These are phyloP conservation scores for Lentinula detonsa DNA, from an alignment of 768 basidiomycete genomes.

Conservation along the genomic window DNA sequence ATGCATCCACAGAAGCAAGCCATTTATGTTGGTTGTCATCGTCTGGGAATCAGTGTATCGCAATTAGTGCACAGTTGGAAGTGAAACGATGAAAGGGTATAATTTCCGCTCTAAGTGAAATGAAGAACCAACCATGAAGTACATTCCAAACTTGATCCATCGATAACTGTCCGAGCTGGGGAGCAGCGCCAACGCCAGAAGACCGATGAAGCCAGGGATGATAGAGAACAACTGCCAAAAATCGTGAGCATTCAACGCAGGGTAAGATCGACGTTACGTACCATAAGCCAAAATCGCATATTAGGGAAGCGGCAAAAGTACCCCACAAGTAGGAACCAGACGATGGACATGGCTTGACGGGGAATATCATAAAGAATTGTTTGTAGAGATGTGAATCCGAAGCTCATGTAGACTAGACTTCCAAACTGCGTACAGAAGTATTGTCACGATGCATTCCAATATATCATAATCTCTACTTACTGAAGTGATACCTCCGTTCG, in stretches of 20 bases:
- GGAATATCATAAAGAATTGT: conserved; percentile 7
- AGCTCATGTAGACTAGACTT: conserved; percentile 7
- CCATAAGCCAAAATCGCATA: conserved; percentile 6
- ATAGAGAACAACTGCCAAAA: background rate
- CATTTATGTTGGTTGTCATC: conserved; percentile 4
- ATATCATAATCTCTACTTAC: background rate
- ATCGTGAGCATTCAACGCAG: background rate
- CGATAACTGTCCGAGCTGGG: background rate
- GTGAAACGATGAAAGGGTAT: background rate
- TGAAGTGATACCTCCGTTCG: conserved; percentile 10
- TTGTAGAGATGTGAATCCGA: conserved; percentile 7
- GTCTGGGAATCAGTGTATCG: background rate
- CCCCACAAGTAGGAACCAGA: conserved; percentile 7
- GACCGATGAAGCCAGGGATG: conserved; percentile 7
- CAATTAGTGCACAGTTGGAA: background rate
- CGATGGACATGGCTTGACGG: conserved; percentile 1
- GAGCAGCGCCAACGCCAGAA: conserved; percentile 4
- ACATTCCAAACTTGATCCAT: conserved; percentile 12
- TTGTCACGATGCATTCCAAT: background rate
- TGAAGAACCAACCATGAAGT: conserved; percentile 5
- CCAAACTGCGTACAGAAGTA: conserved; percentile 4
- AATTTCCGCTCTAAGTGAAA: background rate
- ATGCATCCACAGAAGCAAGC: conserved; percentile 8
- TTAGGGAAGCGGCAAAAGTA: background rate
- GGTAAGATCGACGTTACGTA: background rate